phyloP scores from a whole-genome alignment of 495 filamentous ascomycete species.

The Rhizodiscina lignyota region DNA sequence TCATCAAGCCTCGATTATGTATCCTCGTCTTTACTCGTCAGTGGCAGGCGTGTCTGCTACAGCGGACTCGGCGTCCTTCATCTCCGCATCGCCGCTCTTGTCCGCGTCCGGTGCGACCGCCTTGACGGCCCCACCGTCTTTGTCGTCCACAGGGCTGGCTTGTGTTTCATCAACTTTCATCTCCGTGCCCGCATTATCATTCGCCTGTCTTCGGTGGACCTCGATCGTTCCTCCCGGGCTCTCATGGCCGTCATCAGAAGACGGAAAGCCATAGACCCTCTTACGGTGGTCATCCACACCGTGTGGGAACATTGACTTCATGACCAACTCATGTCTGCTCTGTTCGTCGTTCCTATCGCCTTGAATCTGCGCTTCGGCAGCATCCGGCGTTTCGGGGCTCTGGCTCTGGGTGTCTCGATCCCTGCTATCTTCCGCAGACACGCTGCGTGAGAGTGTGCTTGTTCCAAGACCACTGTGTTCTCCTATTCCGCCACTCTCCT shows the following conservation, averaged over 20 bases:
- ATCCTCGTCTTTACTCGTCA: too few relatives aligned
- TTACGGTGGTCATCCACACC: constrained; percentile 1
- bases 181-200: too few relatives aligned
- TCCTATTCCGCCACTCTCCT: background rate
- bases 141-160: too few relatives aligned
- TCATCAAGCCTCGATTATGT: too few relatives aligned
- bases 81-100: background rate
- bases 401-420: background rate
- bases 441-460: background rate
- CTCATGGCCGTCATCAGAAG: background rate
- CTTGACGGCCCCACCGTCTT: too few relatives aligned
- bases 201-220: too few relatives aligned
- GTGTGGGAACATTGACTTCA: constrained; percentile 3
- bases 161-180: too few relatives aligned
- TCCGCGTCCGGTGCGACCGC: too few relatives aligned
- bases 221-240: background rate
- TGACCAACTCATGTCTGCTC: constrained; percentile 2
- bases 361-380: background rate
- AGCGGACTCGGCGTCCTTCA: background rate
- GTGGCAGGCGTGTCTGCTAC: background rate
- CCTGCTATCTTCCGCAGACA: background rate
- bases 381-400: background rate
- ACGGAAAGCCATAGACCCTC: background rate
- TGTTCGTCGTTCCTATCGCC: background rate
- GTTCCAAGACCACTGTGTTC: background rate